phyloP scores from a whole-genome alignment of 805 yeast genomes.

The Nakazawaea wyomingensis region DNA sequence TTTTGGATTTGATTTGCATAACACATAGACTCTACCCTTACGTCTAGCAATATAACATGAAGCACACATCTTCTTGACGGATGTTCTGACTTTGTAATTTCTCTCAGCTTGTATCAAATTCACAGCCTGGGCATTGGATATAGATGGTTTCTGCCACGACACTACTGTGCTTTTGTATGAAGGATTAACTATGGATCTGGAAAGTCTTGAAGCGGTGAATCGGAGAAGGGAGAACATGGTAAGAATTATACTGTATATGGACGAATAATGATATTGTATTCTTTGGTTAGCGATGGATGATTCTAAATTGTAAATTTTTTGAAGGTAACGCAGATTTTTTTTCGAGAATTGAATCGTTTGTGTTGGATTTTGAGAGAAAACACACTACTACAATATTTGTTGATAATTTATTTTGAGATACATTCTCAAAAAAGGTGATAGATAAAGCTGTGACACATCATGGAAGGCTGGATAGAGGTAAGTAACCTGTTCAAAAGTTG shows the following conservation, averaged over 20 bases:
- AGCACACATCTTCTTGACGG: constrained; percentile 89
- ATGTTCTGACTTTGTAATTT: constrained; percentile 85
- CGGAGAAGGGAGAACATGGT: constrained; percentile 6
- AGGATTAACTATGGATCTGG: constrained; percentile 1
- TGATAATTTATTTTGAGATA: neutral
- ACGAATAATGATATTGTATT: neutral
- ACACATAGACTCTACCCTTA: constrained; percentile 90
- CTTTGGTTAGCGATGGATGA: too few species aligned
- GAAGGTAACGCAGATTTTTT: too few species aligned
- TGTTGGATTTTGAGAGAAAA: neutral
- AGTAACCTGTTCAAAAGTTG: constrained; percentile 17
- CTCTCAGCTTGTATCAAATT: constrained; percentile 31
- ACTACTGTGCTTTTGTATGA: neutral
- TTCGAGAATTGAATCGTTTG: neutral
- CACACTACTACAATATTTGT: neutral
- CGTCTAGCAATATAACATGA: constrained; percentile 92
- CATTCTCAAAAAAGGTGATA: neutral
- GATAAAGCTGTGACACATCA: constrained; percentile 13
- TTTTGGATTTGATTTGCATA: constrained; percentile 88
- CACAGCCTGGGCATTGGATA: constrained; percentile 13
- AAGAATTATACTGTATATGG: neutral
- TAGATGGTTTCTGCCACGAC: constrained; percentile 18
- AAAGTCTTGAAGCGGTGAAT: neutral
- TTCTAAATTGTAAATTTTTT: neutral
- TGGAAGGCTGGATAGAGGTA: constrained; percentile 53